phyloP scores from a whole-genome alignment of 805 yeast species.

The Osmozyma mogii region DNA sequence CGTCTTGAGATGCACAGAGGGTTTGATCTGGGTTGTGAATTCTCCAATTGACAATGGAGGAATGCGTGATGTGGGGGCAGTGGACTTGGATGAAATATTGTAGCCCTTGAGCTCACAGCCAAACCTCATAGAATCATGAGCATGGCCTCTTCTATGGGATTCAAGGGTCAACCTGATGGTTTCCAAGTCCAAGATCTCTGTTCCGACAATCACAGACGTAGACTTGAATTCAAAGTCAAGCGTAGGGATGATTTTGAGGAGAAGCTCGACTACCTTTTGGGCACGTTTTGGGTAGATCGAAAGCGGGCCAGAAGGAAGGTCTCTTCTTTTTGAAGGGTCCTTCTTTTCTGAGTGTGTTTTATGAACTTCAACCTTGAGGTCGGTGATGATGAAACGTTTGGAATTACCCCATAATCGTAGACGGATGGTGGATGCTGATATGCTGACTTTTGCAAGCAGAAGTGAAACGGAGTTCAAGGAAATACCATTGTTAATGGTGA shows the following conservation, averaged over 20 bases:
- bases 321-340: not conserved
- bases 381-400: conserved; percentile 23
- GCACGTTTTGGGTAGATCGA: too few relatives aligned
- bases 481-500: conserved; percentile 31
- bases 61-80: conserved; percentile 3
- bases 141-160: too few relatives aligned
- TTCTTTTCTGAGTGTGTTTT: not conserved
- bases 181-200: too few relatives aligned
- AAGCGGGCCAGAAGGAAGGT: too few relatives aligned
- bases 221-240: conserved; percentile 19
- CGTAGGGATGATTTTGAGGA: conserved; percentile 15
- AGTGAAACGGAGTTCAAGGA: conserved; percentile 25
- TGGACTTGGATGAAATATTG: conserved; percentile 13
- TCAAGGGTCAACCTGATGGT: too few relatives aligned
- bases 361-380: conserved; percentile 10
- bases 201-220: too few relatives aligned
- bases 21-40: conserved; percentile 7
- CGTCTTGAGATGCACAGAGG: conserved; percentile 9
- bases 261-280: conserved; percentile 4
- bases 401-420: conserved; percentile 34
- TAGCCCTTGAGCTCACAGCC: conserved; percentile 11
- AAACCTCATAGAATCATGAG: too few relatives aligned
- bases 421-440: conserved; percentile 18
- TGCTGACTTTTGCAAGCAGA: conserved; percentile 4
- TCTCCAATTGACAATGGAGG: conserved; percentile 3